Percentiles rank a stretch among this genome's conserved stretches.
Conservation (phyloP, 2,329 filamentous ascomycete species). For the Chrysoporthe deuterocubensis region DNA sequence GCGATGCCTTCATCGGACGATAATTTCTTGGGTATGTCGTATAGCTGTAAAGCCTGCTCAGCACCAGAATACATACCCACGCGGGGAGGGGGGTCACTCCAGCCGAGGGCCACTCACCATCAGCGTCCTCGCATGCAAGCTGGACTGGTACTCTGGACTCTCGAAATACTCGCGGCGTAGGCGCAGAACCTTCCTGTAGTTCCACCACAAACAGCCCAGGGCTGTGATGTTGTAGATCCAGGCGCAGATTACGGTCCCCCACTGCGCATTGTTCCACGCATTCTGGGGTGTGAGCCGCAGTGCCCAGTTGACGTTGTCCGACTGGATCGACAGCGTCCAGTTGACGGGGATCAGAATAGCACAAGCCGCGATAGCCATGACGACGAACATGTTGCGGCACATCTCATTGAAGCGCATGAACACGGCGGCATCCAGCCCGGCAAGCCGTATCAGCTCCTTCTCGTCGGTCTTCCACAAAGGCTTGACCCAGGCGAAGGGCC, state of each 20-base stretch:
- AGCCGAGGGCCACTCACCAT: slow-evolving; percentile 53
- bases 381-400: slow-evolving; percentile 87
- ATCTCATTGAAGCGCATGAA: slow-evolving; percentile 89
- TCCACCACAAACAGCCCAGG: slow-evolving; percentile 84
- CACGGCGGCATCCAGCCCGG: slow-evolving; percentile 88
- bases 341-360: slow-evolving; percentile 83
- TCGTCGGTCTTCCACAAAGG: slow-evolving; percentile 82
- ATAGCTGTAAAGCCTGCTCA: slow-evolving; percentile 60
- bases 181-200: slow-evolving; percentile 74
- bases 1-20: slow-evolving; percentile 86
- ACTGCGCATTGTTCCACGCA: slow-evolving; percentile 57
- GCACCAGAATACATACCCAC: slow-evolving; percentile 11
- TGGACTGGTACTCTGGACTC: slow-evolving; percentile 84
- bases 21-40: slow-evolving; percentile 78
- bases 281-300: slow-evolving; percentile 63
- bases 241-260: slow-evolving; percentile 62
- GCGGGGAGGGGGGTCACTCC: too few species aligned
- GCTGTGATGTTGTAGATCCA: slow-evolving; percentile 76
- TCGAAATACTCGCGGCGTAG: slow-evolving; percentile 82
- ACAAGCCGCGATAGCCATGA: slow-evolving; percentile 73
- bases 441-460: slow-evolving; percentile 73
- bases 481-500: slow-evolving; percentile 84
- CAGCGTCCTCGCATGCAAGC: slow-evolving; percentile 75
- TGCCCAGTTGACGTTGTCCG: slow-evolving; percentile 51
- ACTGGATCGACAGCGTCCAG: slow-evolving; percentile 53